Conservation (phyloP, 345 rosid genomes). For the Citrus sinensis region DVS_A1.0 CM039163.1:44971001-44971500, state of each 20-base stretch:
- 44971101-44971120: conserved; percentile 5
- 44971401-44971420: not conserved
- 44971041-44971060: not conserved
- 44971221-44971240: not conserved
- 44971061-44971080: not conserved
- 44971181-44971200: not conserved
- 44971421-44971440: not conserved
- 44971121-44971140: conserved; percentile 7
- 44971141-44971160: not conserved
- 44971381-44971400: conserved; percentile 9
- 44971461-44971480: not conserved
- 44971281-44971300: not conserved
- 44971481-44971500: not conserved
- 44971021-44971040: not conserved
- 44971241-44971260: not conserved
- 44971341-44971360: conserved; percentile 10
- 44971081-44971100: not conserved
- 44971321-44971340: not conserved
- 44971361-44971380: conserved; percentile 11
- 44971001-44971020: not conserved
- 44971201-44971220: not conserved
- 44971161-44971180: not conserved
- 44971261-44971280: conserved; percentile 3
- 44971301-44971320: conserved; percentile 9
- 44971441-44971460: not conserved